These are phyloP conservation scores for Annulohypoxylon bovei DNA, from an alignment of 495 filamentous ascomycete species.

Conservation along the genomic window DNA sequence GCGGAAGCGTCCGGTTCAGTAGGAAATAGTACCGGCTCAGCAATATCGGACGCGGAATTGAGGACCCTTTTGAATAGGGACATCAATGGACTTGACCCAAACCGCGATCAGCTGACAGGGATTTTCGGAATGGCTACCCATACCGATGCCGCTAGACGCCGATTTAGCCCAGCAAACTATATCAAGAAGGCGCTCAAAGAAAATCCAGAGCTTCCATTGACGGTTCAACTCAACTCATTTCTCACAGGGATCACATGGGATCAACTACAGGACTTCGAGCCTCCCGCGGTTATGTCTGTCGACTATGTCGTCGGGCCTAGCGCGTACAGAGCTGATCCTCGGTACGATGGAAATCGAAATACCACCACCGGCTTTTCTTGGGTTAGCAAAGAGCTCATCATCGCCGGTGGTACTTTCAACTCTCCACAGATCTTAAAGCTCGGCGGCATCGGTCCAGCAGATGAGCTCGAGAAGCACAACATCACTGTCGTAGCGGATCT, in stretches of 20 bases:
- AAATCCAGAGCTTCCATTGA: slow-evolving; percentile 48
- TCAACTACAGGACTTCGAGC: slow-evolving; percentile 31
- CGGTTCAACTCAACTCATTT: slow-evolving; percentile 48
- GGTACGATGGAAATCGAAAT: slow-evolving; percentile 37
- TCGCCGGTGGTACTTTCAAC: slow-evolving; percentile 66
- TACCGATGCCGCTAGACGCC: slow-evolving; percentile 43
- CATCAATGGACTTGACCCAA: slow-evolving; percentile 44
- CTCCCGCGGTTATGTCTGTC: slow-evolving; percentile 51
- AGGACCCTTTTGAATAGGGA: slow-evolving; percentile 37
- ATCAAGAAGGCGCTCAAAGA: slow-evolving; percentile 47
- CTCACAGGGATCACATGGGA: slow-evolving; percentile 52
- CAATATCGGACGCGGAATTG: slow-evolving; percentile 35
- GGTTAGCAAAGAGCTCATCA: slow-evolving; percentile 58
- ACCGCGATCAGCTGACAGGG: slow-evolving; percentile 44
- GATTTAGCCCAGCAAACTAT: slow-evolving; percentile 50
- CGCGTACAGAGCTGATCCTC: slow-evolving; percentile 55
- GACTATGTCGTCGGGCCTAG: slow-evolving; percentile 50
- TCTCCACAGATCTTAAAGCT: slow-evolving; percentile 66
- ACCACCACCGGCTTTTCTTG: slow-evolving; percentile 37
- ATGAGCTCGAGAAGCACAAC: slow-evolving; percentile 56
- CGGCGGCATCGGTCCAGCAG: slow-evolving; percentile 62
- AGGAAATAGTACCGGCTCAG: slow-evolving; percentile 34
- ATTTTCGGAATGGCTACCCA: slow-evolving; percentile 52
- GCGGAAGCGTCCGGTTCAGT: slow-evolving; percentile 41
- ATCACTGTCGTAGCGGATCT: slow-evolving; percentile 60